phyloP scores from a whole-genome alignment of 2,329 filamentous ascomycete species.

The Botrytis tulipae region DNA sequence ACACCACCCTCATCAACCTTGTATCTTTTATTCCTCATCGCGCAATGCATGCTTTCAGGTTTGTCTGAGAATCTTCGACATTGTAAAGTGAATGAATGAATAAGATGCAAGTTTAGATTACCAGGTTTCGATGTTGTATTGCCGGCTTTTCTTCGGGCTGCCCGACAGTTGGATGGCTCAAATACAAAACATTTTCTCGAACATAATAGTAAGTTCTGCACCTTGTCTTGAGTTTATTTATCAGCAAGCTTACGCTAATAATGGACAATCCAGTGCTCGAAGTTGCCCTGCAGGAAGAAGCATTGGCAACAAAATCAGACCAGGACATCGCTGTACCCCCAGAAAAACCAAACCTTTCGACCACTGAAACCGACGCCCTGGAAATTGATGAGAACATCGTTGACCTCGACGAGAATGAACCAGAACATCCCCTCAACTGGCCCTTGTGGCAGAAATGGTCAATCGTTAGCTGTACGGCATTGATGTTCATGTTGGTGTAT shows the following conservation, averaged over 20 bases:
- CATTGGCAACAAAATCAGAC: neutral
- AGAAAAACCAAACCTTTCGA: neutral
- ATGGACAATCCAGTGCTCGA: neutral
- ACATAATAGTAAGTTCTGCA: too few species aligned
- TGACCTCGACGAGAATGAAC: conserved; percentile 10
- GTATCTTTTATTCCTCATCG: too few species aligned
- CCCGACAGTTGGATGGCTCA: neutral
- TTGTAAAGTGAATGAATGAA: too few species aligned
- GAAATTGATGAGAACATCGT: neutral
- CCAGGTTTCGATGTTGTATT: neutral
- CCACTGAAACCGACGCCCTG: neutral
- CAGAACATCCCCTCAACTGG: conserved; percentile 12
- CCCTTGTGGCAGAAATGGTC: conserved; percentile 3
- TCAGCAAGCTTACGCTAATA: rapidly evolving
- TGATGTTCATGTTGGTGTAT: conserved; percentile 11
- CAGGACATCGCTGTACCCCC: neutral
- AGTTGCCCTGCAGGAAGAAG: neutral
- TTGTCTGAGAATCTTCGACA: too few species aligned
- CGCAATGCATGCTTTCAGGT: too few species aligned
- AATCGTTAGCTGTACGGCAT: neutral
- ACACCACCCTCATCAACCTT: too few species aligned
- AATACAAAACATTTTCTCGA: neutral
- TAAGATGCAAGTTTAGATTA: neutral
- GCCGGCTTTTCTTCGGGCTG: neutral
- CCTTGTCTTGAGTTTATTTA: neutral